Evolutionary conservation across 2,329 filamentous ascomycete genomes (phyloP).

Genomic region (Colletotrichum costaricense): DNA sequence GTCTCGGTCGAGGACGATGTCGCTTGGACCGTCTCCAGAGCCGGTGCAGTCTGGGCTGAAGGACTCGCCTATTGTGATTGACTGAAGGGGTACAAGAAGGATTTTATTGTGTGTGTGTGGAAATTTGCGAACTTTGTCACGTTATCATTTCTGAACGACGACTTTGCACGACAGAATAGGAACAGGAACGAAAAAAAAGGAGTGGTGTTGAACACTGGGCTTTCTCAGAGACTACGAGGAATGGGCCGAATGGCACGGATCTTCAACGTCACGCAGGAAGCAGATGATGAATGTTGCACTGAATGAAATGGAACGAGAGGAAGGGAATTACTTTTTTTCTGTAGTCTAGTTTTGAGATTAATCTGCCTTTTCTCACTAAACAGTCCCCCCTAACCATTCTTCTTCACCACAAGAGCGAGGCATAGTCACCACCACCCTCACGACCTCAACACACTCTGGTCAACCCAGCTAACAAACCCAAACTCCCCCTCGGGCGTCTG

Average conservation of each 20-base stretch:
- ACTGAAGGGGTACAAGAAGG: background rate
- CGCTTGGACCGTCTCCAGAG: background rate
- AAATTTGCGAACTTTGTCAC: background rate
- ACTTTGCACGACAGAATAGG: background rate
- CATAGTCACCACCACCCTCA: background rate
- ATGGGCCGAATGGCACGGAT: background rate
- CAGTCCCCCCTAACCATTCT: no score
- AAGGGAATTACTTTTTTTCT: background rate
- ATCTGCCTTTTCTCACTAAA: background rate
- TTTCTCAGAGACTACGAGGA: background rate
- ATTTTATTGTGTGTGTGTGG: background rate
- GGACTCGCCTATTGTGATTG: background rate
- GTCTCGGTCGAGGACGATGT: conserved; percentile 7
- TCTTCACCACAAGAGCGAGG: no score
- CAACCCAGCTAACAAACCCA: conserved; percentile 33
- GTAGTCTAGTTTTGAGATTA: background rate
- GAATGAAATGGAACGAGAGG: background rate
- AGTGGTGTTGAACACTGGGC: background rate
- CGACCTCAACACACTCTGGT: conserved; percentile 30
- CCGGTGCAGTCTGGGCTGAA: background rate
- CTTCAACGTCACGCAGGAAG: background rate
- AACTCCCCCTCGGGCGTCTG: conserved; percentile 17
- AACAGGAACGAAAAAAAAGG: background rate
- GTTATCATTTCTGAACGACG: background rate
- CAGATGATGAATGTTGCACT: background rate